Evolutionary conservation across 2,329 filamentous ascomycete species (phyloP).

Genomic region (Ascochyta koolunga): DNA sequence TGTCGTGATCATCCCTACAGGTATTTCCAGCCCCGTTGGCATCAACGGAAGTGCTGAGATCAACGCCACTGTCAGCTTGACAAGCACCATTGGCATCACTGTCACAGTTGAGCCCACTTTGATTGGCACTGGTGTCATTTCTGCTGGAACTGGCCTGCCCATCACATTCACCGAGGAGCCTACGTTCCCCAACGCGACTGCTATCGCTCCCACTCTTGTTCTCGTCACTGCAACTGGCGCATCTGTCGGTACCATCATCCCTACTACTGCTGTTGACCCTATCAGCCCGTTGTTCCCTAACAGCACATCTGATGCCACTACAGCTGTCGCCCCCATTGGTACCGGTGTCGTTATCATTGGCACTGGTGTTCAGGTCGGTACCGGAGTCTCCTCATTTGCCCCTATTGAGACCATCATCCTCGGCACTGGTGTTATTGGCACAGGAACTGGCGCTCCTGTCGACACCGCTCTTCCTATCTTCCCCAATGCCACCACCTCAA

Average conservation of each 20-base stretch:
- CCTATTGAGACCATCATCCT: slow-evolving; percentile 6
- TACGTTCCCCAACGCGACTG: slow-evolving; percentile 14
- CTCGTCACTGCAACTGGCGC: slow-evolving; percentile 13
- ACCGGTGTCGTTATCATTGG: slow-evolving; percentile 5
- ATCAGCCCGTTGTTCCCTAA: slow-evolving; percentile 2
- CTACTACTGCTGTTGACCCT: slow-evolving; percentile 3
- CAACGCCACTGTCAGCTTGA: slow-evolving; percentile 8
- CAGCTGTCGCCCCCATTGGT: slow-evolving; percentile 2
- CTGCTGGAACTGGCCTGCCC: slow-evolving; percentile 13
- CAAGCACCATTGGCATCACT: slow-evolving; percentile 10
- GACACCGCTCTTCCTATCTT: slow-evolving; percentile 7
- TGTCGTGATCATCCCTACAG: no score
- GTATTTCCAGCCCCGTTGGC: no score
- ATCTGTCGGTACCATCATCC: slow-evolving; percentile 1
- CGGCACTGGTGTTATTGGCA: slow-evolving; percentile 3
- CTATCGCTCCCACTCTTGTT: slow-evolving; percentile 11
- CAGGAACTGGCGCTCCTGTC: background rate
- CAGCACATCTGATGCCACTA: background rate
- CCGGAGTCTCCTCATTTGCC: background rate
- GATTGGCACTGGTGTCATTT: slow-evolving; percentile 9
- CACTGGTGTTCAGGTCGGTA: slow-evolving; percentile 1
- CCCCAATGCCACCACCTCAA: slow-evolving; percentile 19
- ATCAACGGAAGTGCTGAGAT: background rate
- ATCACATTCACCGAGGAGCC: slow-evolving; percentile 6
- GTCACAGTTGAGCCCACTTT: slow-evolving; percentile 5